These are phyloP conservation scores for Madurella mycetomatis DNA, from an alignment of 2,329 filamentous ascomycete genomes.

Conservation along the genomic window DNA sequence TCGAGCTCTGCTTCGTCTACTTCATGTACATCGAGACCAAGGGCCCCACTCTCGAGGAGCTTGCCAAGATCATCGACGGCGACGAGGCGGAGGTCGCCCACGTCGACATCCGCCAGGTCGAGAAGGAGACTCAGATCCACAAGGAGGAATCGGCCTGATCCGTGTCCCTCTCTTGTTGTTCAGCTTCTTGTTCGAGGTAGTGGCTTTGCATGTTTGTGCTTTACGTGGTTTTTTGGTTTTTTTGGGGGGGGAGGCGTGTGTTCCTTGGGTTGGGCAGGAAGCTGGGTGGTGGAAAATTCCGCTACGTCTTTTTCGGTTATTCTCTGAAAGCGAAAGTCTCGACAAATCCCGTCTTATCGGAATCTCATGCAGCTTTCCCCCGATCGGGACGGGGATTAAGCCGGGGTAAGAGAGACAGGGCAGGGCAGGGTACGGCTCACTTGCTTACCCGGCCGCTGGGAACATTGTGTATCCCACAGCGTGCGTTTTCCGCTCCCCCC, in stretches of 20 bases:
- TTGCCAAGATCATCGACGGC: constrained; percentile 63
- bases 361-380: not conserved
- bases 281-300: not conserved
- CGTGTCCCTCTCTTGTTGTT: not conserved
- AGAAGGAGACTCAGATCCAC: constrained; percentile 37
- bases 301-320: constrained; percentile 6
- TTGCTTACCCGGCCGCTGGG: constrained; percentile 3
- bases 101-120: constrained; percentile 42
- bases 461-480: not conserved
- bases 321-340: constrained; percentile 8
- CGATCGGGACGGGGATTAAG: not conserved
- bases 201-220: not conserved
- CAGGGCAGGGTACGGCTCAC: not conserved
- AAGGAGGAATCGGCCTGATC: constrained; percentile 16
- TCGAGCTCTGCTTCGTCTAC: constrained; percentile 53
- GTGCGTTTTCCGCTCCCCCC: not conserved
- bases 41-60: constrained; percentile 61
- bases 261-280: too few species aligned
- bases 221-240: too few species aligned
- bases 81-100: constrained; percentile 48
- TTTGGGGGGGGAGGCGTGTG: too few species aligned
- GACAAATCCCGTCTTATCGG: not conserved
- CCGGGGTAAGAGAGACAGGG: not conserved
- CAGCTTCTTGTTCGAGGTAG: not conserved
- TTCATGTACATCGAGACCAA: constrained; percentile 57